phyloP scores from a whole-genome alignment of 768 basidiomycete genomes.

The Clavaria fumosa region DNA sequence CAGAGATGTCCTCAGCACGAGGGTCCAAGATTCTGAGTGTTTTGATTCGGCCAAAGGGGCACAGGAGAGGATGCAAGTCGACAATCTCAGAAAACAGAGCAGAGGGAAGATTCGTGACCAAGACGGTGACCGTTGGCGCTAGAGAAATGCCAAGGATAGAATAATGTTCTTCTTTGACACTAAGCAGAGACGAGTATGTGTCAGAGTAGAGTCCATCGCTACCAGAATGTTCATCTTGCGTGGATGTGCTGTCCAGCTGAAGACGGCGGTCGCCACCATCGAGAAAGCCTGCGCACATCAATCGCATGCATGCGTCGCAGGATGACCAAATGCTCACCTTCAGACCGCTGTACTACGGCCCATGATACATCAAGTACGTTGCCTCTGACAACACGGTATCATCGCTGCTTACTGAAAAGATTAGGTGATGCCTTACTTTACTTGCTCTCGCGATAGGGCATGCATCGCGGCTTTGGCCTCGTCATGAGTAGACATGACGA shows the following conservation, averaged over 20 bases:
- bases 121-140: slow-evolving; percentile 34
- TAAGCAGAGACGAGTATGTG: slow-evolving; percentile 21
- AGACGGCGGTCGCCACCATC: slow-evolving; percentile 69
- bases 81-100: slow-evolving; percentile 49
- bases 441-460: slow-evolving; percentile 47
- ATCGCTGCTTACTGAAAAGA: neutral
- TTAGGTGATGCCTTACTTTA: slow-evolving; percentile 41
- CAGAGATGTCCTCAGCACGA: neutral
- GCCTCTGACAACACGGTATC: slow-evolving; percentile 28
- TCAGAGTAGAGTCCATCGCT: slow-evolving; percentile 13
- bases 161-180: slow-evolving; percentile 15
- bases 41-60: slow-evolving; percentile 55
- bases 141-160: slow-evolving; percentile 20
- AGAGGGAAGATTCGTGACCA: slow-evolving; percentile 51
- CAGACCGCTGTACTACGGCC: slow-evolving; percentile 79
- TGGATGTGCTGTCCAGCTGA: slow-evolving; percentile 34
- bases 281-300: slow-evolving; percentile 40
- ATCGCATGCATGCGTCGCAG: neutral
- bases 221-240: slow-evolving; percentile 13
- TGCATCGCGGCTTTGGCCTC: slow-evolving; percentile 61
- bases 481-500: slow-evolving; percentile 63
- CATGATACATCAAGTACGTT: slow-evolving; percentile 70
- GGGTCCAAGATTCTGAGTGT: slow-evolving; percentile 38
- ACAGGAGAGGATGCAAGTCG: slow-evolving; percentile 60
- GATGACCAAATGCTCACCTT: slow-evolving; percentile 29